phyloP scores from a whole-genome alignment of 371 early-diverging fungal species.

The Massospora cicadina region DNA sequence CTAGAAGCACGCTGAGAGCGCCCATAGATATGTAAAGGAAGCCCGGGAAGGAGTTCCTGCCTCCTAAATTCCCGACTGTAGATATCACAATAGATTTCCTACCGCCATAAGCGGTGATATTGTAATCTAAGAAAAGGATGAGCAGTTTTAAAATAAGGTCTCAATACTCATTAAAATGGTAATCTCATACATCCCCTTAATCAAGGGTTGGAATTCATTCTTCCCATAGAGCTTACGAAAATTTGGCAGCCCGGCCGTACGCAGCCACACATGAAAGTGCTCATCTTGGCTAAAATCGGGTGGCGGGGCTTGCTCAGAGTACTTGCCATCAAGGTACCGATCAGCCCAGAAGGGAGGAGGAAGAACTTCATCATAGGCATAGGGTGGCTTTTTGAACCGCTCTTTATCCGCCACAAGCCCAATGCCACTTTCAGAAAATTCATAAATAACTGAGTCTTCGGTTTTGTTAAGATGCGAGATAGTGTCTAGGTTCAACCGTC shows the following conservation, averaged over 20 bases:
- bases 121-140: conserved; percentile 12
- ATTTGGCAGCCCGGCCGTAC: conserved; percentile 83
- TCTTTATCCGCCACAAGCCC: background rate
- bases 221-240: conserved; percentile 92
- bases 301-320: conserved; percentile 35
- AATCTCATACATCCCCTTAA: conserved; percentile 43
- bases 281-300: conserved; percentile 42
- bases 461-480: background rate
- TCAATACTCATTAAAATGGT: conserved; percentile 23
- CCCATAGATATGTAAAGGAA: conserved; percentile 84
- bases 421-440: conserved; percentile 1
- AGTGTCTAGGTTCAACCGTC: background rate
- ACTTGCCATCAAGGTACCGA: conserved; percentile 37
- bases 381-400: conserved; percentile 23
- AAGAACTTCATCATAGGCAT: conserved; percentile 25
- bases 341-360: conserved; percentile 66
- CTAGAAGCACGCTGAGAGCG: conserved; percentile 62
- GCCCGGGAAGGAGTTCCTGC: conserved; percentile 89
- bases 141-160: background rate
- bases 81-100: conserved; percentile 85
- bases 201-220: conserved; percentile 31
- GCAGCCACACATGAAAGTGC: conserved; percentile 97
- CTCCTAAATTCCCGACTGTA: conserved; percentile 79
- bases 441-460: background rate
- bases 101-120: conserved; percentile 63